Percentiles rank a stretch among this genome's conserved stretches.
Evolutionary conservation across 371 early-diverging fungal genomes (phyloP).

Genomic region (Coelomomyces lativittatus): DNA sequence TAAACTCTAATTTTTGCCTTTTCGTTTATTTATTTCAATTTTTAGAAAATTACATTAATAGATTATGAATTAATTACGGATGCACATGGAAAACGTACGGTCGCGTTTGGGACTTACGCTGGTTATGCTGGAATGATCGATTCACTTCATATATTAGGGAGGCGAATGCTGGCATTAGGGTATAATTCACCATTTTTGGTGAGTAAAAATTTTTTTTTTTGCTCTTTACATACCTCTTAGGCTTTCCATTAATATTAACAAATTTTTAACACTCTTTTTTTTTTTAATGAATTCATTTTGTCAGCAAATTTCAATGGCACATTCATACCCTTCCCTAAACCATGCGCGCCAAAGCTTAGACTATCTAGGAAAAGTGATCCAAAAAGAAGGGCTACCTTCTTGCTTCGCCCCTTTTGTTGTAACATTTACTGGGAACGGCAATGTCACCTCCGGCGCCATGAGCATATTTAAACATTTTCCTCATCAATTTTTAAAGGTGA

Average conservation of each 20-base stretch:
- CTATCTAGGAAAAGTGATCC: slow-evolving; percentile 57
- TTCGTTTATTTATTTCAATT: no score
- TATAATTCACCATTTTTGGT: slow-evolving; percentile 85
- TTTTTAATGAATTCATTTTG: no score
- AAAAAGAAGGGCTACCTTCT: slow-evolving; percentile 65
- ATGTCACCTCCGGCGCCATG: slow-evolving; percentile 80
- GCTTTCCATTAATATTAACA: not conserved
- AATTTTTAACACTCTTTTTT: not conserved
- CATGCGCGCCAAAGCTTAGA: slow-evolving; percentile 58
- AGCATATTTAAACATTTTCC: slow-evolving; percentile 76
- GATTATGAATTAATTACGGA: slow-evolving; percentile 91
- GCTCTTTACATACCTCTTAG: no score
- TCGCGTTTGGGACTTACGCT: slow-evolving; percentile 80
- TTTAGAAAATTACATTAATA: slow-evolving; percentile 66
- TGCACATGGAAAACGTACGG: slow-evolving; percentile 53
- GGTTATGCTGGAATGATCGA: slow-evolving; percentile 95
- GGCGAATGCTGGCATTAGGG: slow-evolving; percentile 68
- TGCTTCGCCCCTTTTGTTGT: slow-evolving; percentile 76
- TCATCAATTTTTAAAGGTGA: slow-evolving; percentile 69
- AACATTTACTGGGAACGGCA: slow-evolving; percentile 84
- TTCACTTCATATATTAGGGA: slow-evolving; percentile 75
- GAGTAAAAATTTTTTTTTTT: slow-evolving; percentile 4
- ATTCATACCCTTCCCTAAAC: slow-evolving; percentile 59
- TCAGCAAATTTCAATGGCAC: slow-evolving; percentile 63
- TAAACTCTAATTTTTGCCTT: no score